phyloP scores from a whole-genome alignment of 1,139 yeast genomes.

The Debaryomyces subglobosus region DNA sequence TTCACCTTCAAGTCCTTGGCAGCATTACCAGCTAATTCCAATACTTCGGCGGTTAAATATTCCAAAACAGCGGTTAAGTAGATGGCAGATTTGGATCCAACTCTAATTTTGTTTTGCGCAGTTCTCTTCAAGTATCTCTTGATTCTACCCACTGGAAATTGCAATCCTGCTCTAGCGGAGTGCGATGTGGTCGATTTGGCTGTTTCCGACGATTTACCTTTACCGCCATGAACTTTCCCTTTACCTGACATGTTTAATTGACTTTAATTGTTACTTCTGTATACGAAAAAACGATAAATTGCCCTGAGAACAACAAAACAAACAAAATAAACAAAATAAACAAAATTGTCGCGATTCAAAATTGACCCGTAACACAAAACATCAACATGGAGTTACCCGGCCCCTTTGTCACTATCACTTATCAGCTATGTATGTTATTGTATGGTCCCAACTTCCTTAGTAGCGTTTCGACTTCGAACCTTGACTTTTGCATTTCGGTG shows the following conservation, averaged over 20 bases:
- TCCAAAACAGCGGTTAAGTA: slow-evolving; percentile 96
- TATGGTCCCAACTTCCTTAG: slow-evolving; percentile 48
- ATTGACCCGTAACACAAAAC: slow-evolving; percentile 1
- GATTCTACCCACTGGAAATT: slow-evolving; percentile 98
- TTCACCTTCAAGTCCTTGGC: slow-evolving; percentile 98
- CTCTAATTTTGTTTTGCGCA: slow-evolving; percentile 93
- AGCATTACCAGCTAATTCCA: slow-evolving; percentile 98
- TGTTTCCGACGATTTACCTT: slow-evolving; percentile 83
- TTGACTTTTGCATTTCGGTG: slow-evolving; percentile 63
- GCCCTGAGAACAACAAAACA: slow-evolving; percentile 8
- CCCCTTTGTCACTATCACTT: neutral
- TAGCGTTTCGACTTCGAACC: slow-evolving; percentile 56
- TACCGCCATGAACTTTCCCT: slow-evolving; percentile 97
- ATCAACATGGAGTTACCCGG: slow-evolving; percentile 14
- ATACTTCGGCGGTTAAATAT: slow-evolving; percentile 96
- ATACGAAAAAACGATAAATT: slow-evolving; percentile 8
- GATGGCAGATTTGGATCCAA: slow-evolving; percentile 96
- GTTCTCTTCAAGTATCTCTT: slow-evolving; percentile 91
- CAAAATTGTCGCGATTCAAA: slow-evolving; percentile 7
- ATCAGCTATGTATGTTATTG: slow-evolving; percentile 43
- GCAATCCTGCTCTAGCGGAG: slow-evolving; percentile 96
- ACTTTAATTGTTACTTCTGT: slow-evolving; percentile 1
- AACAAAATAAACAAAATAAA: slow-evolving; percentile 7
- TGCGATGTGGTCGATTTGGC: slow-evolving; percentile 76
- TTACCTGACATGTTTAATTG: slow-evolving; percentile 62